phyloP scores from a whole-genome alignment of 2,329 filamentous ascomycete genomes.

The Grosmannia clavigera region DNA sequence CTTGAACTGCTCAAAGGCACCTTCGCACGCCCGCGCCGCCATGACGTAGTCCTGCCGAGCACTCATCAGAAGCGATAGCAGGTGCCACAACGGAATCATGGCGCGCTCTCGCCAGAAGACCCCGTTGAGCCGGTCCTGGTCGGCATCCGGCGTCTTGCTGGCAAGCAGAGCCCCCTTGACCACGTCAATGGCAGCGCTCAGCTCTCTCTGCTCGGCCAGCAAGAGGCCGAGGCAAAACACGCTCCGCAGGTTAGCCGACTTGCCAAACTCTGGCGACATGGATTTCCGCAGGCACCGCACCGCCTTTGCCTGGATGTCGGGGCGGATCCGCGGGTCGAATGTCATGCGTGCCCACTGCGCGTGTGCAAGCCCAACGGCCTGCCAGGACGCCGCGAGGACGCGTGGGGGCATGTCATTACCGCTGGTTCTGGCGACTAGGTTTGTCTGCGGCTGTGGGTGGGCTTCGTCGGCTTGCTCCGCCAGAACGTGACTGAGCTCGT shows the following conservation, averaged over 20 bases:
- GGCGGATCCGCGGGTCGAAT: conserved; percentile 57
- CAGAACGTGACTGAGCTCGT: conserved; percentile 33
- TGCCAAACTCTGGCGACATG: conserved; percentile 52
- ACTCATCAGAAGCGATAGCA: conserved; percentile 74
- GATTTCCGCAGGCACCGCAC: conserved; percentile 64
- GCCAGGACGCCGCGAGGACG: conserved; percentile 60
- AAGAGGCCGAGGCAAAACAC: conserved; percentile 73
- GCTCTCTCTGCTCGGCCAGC: conserved; percentile 75
- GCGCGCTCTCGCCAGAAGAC: conserved; percentile 51
- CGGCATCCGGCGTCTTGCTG: conserved; percentile 33
- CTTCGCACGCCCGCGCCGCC: conserved; percentile 74
- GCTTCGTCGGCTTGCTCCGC: conserved; percentile 17
- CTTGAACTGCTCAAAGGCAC: conserved; percentile 81
- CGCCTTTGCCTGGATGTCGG: conserved; percentile 65
- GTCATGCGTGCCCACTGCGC: conserved; percentile 81
- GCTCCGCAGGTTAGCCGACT: conserved; percentile 58
- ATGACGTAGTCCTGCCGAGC: conserved; percentile 74
- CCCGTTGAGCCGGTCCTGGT: conserved; percentile 31
- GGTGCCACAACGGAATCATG: conserved; percentile 77
- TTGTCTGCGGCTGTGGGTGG: background rate
- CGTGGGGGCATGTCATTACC: conserved; percentile 36
- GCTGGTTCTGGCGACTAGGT: conserved; percentile 12
- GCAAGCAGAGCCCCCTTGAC: conserved; percentile 64
- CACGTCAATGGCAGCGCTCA: conserved; percentile 68
- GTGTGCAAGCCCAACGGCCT: conserved; percentile 73